Conservation (phyloP, 1,284 basidiomycete genomes). For the Leccinum fallax region DNA sequence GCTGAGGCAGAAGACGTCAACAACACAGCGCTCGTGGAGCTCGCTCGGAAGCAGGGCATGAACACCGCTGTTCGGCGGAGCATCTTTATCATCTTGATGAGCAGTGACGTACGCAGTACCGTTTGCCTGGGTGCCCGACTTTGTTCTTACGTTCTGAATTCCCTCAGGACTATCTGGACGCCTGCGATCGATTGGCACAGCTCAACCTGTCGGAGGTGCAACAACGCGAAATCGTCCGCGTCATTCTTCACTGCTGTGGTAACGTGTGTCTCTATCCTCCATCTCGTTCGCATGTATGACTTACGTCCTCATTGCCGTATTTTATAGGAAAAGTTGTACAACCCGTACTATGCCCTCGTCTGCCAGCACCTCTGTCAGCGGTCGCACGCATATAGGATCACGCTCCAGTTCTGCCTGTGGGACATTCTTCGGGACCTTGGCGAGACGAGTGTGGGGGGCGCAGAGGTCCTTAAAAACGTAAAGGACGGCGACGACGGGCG, state of each 20-base stretch:
- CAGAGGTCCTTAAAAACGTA: slow-evolving; percentile 70
- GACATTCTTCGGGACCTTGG: slow-evolving; percentile 94
- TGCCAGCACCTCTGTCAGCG: slow-evolving; percentile 71
- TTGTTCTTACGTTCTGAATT: slow-evolving; percentile 30
- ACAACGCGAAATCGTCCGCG: slow-evolving; percentile 92
- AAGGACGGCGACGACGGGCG: slow-evolving; percentile 46
- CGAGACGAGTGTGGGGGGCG: slow-evolving; percentile 81
- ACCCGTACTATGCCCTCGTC: slow-evolving; percentile 95
- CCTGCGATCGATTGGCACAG: slow-evolving; percentile 79
- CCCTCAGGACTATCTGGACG: slow-evolving; percentile 57
- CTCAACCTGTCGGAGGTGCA: slow-evolving; percentile 88
- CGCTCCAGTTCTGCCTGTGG: slow-evolving; percentile 96
- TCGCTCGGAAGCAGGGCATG: slow-evolving; percentile 96
- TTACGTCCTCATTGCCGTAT: background rate
- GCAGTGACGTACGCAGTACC: slow-evolving; percentile 71
- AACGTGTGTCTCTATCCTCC: slow-evolving; percentile 54
- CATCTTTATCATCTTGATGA: slow-evolving; percentile 94
- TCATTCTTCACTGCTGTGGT: slow-evolving; percentile 91
- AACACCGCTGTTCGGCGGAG: slow-evolving; percentile 93
- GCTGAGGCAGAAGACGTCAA: slow-evolving; percentile 28
- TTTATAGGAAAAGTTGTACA: slow-evolving; percentile 84
- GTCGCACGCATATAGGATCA: slow-evolving; percentile 86
- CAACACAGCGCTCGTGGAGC: slow-evolving; percentile 64
- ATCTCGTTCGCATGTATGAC: slow-evolving; percentile 2
- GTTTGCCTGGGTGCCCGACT: background rate